Base-by-base conservation (phyloP, 1,284 basidiomycete genomes). In the Chondrostereum purpureum region DNA sequence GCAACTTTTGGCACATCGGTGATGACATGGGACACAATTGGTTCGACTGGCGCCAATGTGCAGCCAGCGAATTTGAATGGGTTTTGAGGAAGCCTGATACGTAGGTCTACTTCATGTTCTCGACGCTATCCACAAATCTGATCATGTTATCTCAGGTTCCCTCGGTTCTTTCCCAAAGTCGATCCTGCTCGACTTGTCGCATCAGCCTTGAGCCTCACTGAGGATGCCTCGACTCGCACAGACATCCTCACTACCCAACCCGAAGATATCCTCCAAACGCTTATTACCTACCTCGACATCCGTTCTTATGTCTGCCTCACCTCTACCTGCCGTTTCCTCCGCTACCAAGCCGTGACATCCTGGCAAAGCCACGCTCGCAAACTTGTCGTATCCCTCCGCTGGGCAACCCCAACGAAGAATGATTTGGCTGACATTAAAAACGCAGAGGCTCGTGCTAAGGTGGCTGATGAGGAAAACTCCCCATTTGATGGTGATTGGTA, bases 241-340 rank as follows among this genome's bases (percentile, higher is more conserved):
- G 58, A 60, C 47, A 33, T 47, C 10, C 24, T 58, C 37, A 57
- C 55, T 10, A 54, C 49, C 40, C n/a, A n/a, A n/a, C 54, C 58
- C 1, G 34, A 53, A 20, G 59, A 59, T 45, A 42, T 61, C 39
- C 45, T 61, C 20, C 50, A 52, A 13, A 21, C 44, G 21, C 43
- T 61, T 11, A 36, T 61, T n/a, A 46, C 54, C 2, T 49, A 55
- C 46, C 55, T 61, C 14, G 24, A 50, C 22, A 36, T 50, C 21
- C 43, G 35, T 13, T 46, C 54, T 19, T 61, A 54, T 44, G 44
- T 59, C 23, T 21, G 37, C 6, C 52, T 62, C 23, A 49, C 47
- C 14, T 50, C 55, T 2, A 61, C 56, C 14, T 61, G 59, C 46
- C 59, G 58, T 36, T 42, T 53, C 20, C 43, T 60, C 13, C 55